Evolutionary conservation across 2,329 filamentous ascomycete genomes (phyloP), one percentile per base, ranked within the genome.

Genomic region (Talaromyces atroroseus): DNA sequence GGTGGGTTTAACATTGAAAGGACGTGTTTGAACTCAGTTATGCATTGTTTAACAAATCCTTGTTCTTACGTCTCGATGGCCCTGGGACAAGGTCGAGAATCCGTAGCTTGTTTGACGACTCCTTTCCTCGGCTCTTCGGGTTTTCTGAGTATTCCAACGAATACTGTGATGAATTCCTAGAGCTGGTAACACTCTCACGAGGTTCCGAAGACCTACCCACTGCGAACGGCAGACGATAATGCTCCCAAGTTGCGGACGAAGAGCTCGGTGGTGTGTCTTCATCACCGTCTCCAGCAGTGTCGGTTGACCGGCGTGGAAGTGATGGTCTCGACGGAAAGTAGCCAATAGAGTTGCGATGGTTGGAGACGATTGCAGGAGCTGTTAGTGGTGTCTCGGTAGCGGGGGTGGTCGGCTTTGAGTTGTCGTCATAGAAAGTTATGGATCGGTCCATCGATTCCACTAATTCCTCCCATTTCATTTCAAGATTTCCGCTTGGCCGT

Each of bases 401-500:
- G 5, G 73, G 72, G 1, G 72, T 74, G 16, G 66, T 62, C 10
- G 72, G 69, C 54, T 73, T 74, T 54, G 68, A 71, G 49, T 59
- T 66, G 32, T 76, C 74, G 8, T 75, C 73, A 51, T 73, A 71
- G 45, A 75, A 73, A 10, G 72, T 76, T 29, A 66, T 66, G 18
- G 66, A 66, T 54, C 71, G 71, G 61, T 77, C 76, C 68, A 78
- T 76, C 23, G 77, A 75, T 49, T 76, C 74, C 14, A 78, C 74
- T 32, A 78, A 62, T 61, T 77, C 75, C 61, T 79, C 76, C 76
- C 76, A 79, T 57, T 78, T 77, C 52, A 74, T 63, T 59, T 78
- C 75, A 2, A 77, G 70, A 26, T 66, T 72, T 16, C 73, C 74
- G 57, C 68, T 77, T 11, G 77, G 77, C 38, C 75, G 70, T 61